phyloP scores from a whole-genome alignment of 2,329 filamentous ascomycete species.

The Aspergillus spinulosporus region DNA sequence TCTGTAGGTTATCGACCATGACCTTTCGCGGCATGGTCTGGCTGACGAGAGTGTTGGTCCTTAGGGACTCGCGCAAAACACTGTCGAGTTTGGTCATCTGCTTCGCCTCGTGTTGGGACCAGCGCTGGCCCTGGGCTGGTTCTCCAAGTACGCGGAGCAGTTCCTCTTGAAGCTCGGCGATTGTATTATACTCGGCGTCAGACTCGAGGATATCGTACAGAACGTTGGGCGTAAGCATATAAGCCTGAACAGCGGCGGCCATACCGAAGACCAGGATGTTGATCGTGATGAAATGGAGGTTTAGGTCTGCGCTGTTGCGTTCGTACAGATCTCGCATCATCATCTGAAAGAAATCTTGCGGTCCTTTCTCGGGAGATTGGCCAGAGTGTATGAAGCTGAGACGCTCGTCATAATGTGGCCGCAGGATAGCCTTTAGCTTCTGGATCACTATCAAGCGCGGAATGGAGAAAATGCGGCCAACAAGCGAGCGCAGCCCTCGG shows the following conservation, averaged over 20 bases:
- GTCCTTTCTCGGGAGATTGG: not conserved
- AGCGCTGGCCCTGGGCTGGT: not conserved
- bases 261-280: not conserved
- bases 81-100: not conserved
- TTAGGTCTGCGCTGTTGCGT: not conserved
- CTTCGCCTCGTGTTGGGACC: not conserved
- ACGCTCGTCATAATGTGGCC: not conserved
- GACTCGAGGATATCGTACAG: not conserved
- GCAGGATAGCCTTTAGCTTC: not conserved
- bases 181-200: not conserved
- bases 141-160: not conserved
- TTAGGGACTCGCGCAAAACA: not conserved
- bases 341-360: not conserved
- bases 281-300: not conserved
- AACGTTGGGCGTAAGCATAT: not conserved
- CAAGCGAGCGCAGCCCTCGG: not conserved
- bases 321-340: not conserved
- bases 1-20: not conserved
- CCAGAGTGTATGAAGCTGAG: not conserved
- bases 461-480: not conserved
- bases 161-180: not conserved
- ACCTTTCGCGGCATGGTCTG: not conserved
- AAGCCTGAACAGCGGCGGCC: not conserved
- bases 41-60: not conserved
- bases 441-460: not conserved